These are phyloP conservation scores for Lathyrus sativus DNA, from an alignment of 306 rosid genomes.

Conservation along the genomic window DNA sequence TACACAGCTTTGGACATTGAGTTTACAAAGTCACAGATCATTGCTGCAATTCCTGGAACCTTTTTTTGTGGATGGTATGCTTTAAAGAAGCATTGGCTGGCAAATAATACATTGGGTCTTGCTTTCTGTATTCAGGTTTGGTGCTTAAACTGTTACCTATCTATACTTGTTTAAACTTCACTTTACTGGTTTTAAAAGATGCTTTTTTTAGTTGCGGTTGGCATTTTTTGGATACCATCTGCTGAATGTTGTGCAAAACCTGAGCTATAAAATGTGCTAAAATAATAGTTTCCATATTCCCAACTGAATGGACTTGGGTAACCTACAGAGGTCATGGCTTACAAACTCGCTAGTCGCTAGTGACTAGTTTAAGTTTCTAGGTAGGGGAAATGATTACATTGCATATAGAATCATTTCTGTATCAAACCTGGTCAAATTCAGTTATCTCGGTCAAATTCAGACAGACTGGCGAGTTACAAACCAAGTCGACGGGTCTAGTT, in stretches of 20 bases:
- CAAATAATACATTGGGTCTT: conserved; percentile 82
- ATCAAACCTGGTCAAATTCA: neutral
- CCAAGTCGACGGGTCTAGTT: no score
- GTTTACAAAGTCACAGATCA: conserved; percentile 81
- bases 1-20: conserved; percentile 92
- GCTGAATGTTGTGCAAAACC: conserved; percentile 8
- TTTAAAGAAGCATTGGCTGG: conserved; percentile 81
- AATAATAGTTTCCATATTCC: conserved; percentile 2
- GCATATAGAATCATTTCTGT: neutral
- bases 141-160: neutral
- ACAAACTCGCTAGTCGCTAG: neutral
- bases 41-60: conserved; percentile 85
- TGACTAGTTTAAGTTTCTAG: neutral
- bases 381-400: neutral
- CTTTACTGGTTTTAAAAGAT: conserved; percentile 8
- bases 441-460: neutral
- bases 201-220: neutral
- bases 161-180: conserved; percentile 3
- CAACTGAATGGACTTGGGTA: conserved; percentile 16
- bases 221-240: conserved; percentile 9
- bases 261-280: conserved; percentile 11
- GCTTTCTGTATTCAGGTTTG: conserved; percentile 88
- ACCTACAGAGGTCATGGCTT: conserved; percentile 1
- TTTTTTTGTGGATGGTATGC: conserved; percentile 95
- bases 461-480: neutral